These are phyloP conservation scores for Hyaloscypha hepaticicola DNA, from an alignment of 495 filamentous ascomycete genomes.

Conservation along the genomic window DNA sequence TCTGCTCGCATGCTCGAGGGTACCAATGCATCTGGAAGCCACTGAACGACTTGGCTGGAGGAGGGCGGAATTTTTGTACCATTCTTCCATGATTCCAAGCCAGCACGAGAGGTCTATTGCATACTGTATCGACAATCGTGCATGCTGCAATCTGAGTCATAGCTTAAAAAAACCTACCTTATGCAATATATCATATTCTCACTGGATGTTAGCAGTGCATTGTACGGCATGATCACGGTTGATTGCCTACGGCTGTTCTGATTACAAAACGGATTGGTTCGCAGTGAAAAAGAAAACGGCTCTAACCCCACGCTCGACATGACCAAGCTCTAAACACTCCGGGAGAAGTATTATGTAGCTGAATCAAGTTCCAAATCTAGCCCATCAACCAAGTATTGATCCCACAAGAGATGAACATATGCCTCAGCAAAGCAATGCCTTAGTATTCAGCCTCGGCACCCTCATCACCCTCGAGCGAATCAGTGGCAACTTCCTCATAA, in stretches of 20 bases:
- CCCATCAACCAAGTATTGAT: slow-evolving; percentile 34
- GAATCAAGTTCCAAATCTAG: slow-evolving; percentile 30
- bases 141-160: too few species aligned
- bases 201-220: not conserved
- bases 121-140: not conserved
- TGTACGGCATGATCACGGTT: slow-evolving; percentile 8
- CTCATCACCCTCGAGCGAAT: slow-evolving; percentile 88
- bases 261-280: slow-evolving; percentile 27
- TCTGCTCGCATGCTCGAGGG: slow-evolving; percentile 2
- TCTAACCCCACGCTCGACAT: slow-evolving; percentile 30
- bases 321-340: slow-evolving; percentile 27
- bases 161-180: too few species aligned
- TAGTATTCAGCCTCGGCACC: slow-evolving; percentile 96
- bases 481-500: slow-evolving; percentile 98
- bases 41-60: not conserved
- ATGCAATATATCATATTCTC: too few species aligned
- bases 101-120: too few species aligned
- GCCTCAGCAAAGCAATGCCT: slow-evolving; percentile 26
- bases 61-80: not conserved
- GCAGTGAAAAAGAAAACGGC: slow-evolving; percentile 25
- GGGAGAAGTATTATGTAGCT: slow-evolving; percentile 27
- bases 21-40: not conserved
- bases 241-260: slow-evolving; percentile 9
- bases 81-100: too few species aligned
- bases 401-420: slow-evolving; percentile 28